Conservation (phyloP, 176 grass and related monocot genomes). For the Rhynchospora pubera region DNA sequence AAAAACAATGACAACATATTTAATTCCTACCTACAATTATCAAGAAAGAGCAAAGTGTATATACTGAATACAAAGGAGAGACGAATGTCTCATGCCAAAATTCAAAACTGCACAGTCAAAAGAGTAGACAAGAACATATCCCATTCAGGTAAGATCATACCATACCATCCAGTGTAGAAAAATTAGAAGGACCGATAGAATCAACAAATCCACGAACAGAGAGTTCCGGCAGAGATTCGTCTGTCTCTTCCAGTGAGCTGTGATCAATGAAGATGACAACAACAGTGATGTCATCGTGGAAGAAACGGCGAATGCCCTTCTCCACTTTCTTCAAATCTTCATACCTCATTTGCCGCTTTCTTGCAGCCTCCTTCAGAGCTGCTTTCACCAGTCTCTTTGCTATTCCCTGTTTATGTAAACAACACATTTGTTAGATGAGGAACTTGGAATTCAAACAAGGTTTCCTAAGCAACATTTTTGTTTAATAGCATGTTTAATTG, state of each 20-base stretch:
- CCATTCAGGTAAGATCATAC: conserved; percentile 30
- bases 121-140: conserved; percentile 2
- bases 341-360: conserved; percentile 48
- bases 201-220: conserved; percentile 83
- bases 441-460: background rate
- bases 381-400: conserved; percentile 42
- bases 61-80: conserved; percentile 27
- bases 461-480: background rate
- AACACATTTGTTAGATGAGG: background rate
- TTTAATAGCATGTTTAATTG: background rate
- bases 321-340: conserved; percentile 48
- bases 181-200: conserved; percentile 55
- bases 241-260: conserved; percentile 29
- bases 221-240: conserved; percentile 46
- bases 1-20: too few relatives aligned
- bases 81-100: conserved; percentile 12
- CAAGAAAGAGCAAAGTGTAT: background rate
- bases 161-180: conserved; percentile 61
- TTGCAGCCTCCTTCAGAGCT: conserved; percentile 46
- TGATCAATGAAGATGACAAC: conserved; percentile 47
- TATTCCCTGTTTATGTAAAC: conserved; percentile 33
- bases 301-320: conserved; percentile 48
- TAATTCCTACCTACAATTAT: background rate
- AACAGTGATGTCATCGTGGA: conserved; percentile 57
- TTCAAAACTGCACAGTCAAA: conserved; percentile 1